Conservation (phyloP, 176 grass and related monocot species). For the Zoysia japonica region DNA sequence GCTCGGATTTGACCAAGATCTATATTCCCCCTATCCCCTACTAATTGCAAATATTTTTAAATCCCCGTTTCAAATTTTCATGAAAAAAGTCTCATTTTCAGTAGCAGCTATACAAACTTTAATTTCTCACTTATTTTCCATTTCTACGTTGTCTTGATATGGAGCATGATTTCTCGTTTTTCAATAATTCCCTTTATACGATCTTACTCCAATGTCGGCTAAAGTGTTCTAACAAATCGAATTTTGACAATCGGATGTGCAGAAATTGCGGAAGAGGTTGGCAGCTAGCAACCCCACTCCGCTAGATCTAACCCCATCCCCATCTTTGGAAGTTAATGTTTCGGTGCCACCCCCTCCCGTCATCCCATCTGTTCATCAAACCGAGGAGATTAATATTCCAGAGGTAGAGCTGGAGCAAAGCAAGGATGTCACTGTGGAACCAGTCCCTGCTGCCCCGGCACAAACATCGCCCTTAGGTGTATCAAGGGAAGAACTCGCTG, state of each 20-base stretch:
- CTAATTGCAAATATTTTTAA: not conserved
- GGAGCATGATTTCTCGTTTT: too few species aligned
- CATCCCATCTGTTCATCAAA: constrained; percentile 43
- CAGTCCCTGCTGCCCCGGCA: constrained; percentile 5
- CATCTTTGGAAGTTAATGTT: constrained; percentile 53
- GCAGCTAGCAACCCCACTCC: constrained; percentile 40
- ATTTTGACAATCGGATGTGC: constrained; percentile 19
- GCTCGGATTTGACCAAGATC: constrained; percentile 9
- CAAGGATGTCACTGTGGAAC: constrained; percentile 52
- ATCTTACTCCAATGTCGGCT: constrained; percentile 18
- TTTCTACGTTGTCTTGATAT: not conserved
- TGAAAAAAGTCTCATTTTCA: not conserved
- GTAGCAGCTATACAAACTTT: not conserved
- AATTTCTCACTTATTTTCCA: not conserved
- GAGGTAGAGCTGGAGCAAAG: constrained; percentile 61
- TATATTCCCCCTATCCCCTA: not conserved
- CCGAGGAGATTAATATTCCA: constrained; percentile 51
- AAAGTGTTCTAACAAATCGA: constrained; percentile 35
- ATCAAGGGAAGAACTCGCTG: constrained; percentile 75
- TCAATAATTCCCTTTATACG: not conserved
- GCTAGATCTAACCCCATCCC: constrained; percentile 66
- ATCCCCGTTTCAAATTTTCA: not conserved
- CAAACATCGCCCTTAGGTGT: constrained; percentile 37
- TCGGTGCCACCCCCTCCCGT: constrained; percentile 47
- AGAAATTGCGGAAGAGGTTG: constrained; percentile 78